A percentile compares a stretch with the other conserved stretches of the same genome.
phyloP scores from a whole-genome alignment of 2,329 filamentous ascomycete genomes.

The Fusarium sp. region DNA sequence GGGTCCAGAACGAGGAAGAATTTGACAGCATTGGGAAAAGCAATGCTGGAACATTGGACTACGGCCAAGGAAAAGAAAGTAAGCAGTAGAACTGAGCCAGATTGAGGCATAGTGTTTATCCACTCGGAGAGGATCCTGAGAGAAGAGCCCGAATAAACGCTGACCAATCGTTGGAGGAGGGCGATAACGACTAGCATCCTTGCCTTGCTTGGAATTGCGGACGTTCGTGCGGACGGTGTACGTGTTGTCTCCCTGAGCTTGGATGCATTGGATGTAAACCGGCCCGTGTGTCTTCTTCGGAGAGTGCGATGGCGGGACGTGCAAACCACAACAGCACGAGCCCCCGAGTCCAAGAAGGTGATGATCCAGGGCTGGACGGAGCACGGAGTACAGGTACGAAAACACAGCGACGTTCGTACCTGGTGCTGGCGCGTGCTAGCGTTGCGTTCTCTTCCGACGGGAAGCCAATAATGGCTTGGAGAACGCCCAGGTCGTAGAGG shows the following conservation, averaged over 20 bases:
- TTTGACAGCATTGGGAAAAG: conserved; percentile 28
- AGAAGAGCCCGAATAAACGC: conserved; percentile 21
- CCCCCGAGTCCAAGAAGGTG: conserved; percentile 12
- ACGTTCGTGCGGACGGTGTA: conserved; percentile 12
- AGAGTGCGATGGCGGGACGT: conserved; percentile 42
- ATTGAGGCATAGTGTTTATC: conserved; percentile 34
- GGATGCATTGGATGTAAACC: conserved; percentile 23
- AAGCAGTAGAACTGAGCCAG: conserved; percentile 32
- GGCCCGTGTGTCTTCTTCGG: conserved; percentile 39
- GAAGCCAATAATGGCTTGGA: conserved; percentile 22
- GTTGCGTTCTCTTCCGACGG: conserved; percentile 11
- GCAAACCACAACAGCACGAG: conserved; percentile 25
- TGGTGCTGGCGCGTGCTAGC: conserved; percentile 21
- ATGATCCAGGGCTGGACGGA: conserved; percentile 13
- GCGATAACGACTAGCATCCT: conserved; percentile 30
- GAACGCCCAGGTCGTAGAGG: conserved; percentile 16
- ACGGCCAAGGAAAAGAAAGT: conserved; percentile 27
- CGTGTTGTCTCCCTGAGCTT: conserved; percentile 10
- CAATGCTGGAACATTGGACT: conserved; percentile 23
- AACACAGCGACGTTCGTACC: conserved; percentile 7
- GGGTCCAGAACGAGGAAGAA: conserved; percentile 10
- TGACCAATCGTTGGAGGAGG: conserved; percentile 40
- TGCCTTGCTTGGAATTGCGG: conserved; percentile 25
- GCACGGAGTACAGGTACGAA: conserved; percentile 21
- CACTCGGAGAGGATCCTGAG: conserved; percentile 37